Percentiles rank a stretch among this genome's conserved stretches.
Conservation (phyloP, 768 basidiomycete species). For the Naematelia aurantialba region DNA sequence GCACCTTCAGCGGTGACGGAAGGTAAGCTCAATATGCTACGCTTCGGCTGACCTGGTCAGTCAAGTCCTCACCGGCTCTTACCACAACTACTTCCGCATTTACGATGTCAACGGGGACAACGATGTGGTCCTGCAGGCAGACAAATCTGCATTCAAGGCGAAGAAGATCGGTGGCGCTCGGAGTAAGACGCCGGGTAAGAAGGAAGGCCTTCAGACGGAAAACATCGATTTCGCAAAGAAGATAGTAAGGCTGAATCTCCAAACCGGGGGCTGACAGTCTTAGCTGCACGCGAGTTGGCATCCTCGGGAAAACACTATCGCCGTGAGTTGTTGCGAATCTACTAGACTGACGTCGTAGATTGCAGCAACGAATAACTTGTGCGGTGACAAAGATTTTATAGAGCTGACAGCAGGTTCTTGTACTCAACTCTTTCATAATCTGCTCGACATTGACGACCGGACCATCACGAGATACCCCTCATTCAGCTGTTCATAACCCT, state of each 20-base stretch:
- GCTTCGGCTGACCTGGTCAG: constrained; percentile 54
- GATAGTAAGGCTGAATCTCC: constrained; percentile 53
- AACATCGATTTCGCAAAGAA: constrained; percentile 65
- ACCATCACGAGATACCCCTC: neutral
- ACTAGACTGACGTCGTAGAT: constrained; percentile 57
- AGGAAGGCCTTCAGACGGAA: constrained; percentile 72
- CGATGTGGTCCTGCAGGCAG: constrained; percentile 92
- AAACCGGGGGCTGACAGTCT: constrained; percentile 53
- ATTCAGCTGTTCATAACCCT: constrained; percentile 1
- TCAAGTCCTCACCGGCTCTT: constrained; percentile 96
- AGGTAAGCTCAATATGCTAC: constrained; percentile 54
- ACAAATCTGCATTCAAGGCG: constrained; percentile 98
- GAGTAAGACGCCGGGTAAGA: constrained; percentile 64
- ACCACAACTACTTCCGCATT: constrained; percentile 99
- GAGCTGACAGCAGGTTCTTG: constrained; percentile 39
- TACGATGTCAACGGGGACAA: constrained; percentile 78
- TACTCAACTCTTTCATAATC: constrained; percentile 48
- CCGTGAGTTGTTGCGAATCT: constrained; percentile 58
- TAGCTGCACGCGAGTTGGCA: constrained; percentile 66
- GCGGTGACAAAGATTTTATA: constrained; percentile 52
- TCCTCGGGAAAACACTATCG: constrained; percentile 95
- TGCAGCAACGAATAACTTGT: constrained; percentile 94
- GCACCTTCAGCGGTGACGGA: constrained; percentile 96
- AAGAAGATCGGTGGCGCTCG: constrained; percentile 88
- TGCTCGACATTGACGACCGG: neutral